Conservation (phyloP, 2,329 filamentous ascomycete species). For the Penicillium sp. region DNA sequence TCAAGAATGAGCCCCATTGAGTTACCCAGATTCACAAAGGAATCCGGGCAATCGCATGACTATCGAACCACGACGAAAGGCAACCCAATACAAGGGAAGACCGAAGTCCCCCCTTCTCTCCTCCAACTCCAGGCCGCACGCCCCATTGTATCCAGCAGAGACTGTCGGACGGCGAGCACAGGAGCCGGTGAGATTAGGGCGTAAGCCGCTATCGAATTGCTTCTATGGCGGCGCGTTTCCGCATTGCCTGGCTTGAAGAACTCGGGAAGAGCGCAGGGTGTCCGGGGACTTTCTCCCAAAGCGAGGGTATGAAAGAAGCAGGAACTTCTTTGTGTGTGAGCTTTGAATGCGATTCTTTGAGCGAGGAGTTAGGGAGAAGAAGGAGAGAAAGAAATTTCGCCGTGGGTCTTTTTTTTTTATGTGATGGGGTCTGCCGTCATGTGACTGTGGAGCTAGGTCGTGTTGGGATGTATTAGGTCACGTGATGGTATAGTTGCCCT, state of each 20-base stretch:
- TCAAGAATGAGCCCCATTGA: slow-evolving; percentile 99
- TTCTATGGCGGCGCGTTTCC: slow-evolving; percentile 99
- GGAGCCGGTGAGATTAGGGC: slow-evolving; percentile 53
- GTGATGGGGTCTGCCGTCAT: slow-evolving; percentile 17
- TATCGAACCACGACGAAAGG: slow-evolving; percentile 91
- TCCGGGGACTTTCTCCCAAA: slow-evolving; percentile 99
- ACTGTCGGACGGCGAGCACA: slow-evolving; percentile 58
- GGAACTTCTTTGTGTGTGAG: slow-evolving; percentile 76
- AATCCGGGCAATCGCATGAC: slow-evolving; percentile 91
- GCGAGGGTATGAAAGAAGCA: slow-evolving; percentile 55
- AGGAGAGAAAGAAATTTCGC: slow-evolving; percentile 32
- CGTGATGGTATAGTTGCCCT: slow-evolving; percentile 3
- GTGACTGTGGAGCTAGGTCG: slow-evolving; percentile 27
- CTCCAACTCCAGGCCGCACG: slow-evolving; percentile 37
- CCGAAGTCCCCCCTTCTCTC: slow-evolving; percentile 35
- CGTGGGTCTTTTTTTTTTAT: slow-evolving; percentile 27
- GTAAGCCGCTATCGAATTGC: slow-evolving; percentile 82
- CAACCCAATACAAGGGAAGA: slow-evolving; percentile 53
- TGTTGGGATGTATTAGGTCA: slow-evolving; percentile 19
- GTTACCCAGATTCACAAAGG: slow-evolving; percentile 67
- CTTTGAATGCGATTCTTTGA: slow-evolving; percentile 99
- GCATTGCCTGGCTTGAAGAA: slow-evolving; percentile 60
- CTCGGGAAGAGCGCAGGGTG: slow-evolving; percentile 58
- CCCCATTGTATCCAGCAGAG: slow-evolving; percentile 42
- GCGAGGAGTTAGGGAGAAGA: slow-evolving; percentile 74